Base-by-base conservation (phyloP, 257 asterid species). In the Scutellaria galericulata region DNA sequence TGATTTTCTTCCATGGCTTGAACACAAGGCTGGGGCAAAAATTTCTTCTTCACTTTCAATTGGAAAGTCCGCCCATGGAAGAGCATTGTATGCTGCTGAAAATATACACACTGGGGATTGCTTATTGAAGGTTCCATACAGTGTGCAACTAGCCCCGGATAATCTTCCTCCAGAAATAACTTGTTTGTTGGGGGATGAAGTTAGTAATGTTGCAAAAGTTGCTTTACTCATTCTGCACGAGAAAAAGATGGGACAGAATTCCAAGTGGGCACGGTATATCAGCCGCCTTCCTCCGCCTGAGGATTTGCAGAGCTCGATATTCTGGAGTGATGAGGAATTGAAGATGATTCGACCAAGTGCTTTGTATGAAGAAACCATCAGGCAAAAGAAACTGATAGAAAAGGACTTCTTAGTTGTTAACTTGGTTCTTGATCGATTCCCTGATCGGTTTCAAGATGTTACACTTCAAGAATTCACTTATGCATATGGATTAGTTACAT, bases 201-300 rank as follows among this genome's bases (percentile, higher is more conserved):
- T 85, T 62, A 71, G 96, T 47, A 64, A 82, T 83, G 85, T 86
- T 64, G 86, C 92, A 9, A 91, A 83, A 87, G 88, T 88, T 77
- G 93, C 98, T 56, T 60, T 91, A 27, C 83, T 91, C 77, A 76
- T 94, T 78, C 83, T 94, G 13, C 77, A 66, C 39, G 95, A 94
- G 85, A 84, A 74, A 67, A 82, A 27, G 52, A 15, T 88, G 82
- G 96, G 93, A 37, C 73, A 75, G 80, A 72, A 79, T 46, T 91
- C 96, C n/a, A 78, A 85, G 72, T 94, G 96, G 96, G 91, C 78
- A 14, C 96, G 95, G 55, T 94, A 91, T 20, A 76, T 94, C 45
- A 72, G 83, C 54, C 75, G 82, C 41, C 92, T 89, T 73, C 92
- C 96, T 62, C 77, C 6, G 66, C 77, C 64, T 20, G 83, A 76